phyloP scores from a whole-genome alignment of 1,284 basidiomycete species.

The Microbotryum violaceum region DNA sequence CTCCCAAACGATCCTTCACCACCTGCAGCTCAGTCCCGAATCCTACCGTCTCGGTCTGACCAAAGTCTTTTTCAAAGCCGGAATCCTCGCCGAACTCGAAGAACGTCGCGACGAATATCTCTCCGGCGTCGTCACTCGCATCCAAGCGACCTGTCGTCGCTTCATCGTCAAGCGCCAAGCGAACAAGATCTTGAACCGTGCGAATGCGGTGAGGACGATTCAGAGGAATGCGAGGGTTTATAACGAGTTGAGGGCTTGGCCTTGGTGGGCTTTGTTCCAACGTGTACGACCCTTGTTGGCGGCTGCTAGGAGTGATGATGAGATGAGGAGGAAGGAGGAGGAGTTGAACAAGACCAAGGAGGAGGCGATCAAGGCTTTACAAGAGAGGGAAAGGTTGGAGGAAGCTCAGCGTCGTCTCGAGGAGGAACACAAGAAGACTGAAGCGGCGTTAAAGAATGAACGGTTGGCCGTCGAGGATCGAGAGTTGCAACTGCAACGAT shows the following conservation, averaged over 20 bases:
- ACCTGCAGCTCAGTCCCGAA: conserved; percentile 75
- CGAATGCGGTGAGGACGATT: conserved; percentile 82
- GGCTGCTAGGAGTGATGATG: conserved; percentile 87
- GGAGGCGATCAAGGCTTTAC: conserved; percentile 72
- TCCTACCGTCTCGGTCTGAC: conserved; percentile 89
- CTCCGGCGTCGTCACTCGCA: conserved; percentile 77
- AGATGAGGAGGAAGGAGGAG: conserved; percentile 77
- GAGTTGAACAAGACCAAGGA: conserved; percentile 77
- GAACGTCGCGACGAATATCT: conserved; percentile 81
- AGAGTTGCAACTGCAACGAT: conserved; percentile 72
- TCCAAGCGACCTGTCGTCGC: conserved; percentile 80
- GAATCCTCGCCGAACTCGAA: conserved; percentile 94
- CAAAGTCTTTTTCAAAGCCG: conserved; percentile 99
- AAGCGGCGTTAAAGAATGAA: conserved; percentile 74
- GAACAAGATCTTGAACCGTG: conserved; percentile 90
- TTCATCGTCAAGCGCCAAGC: conserved; percentile 82
- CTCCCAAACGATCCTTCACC: conserved; percentile 83
- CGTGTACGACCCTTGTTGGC: conserved; percentile 84
- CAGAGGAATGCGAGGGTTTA: conserved; percentile 92
- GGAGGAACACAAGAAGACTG: conserved; percentile 70
- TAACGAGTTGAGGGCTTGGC: conserved; percentile 83
- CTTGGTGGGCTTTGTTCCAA: conserved; percentile 98
- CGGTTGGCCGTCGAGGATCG: conserved; percentile 73
- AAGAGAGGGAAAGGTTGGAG: conserved; percentile 69
- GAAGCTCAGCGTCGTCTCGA: conserved; percentile 69